These are phyloP conservation scores for Tilletiopsis washingtonensis DNA, from an alignment of 1,284 basidiomycete genomes.

Conservation along the genomic window DNA sequence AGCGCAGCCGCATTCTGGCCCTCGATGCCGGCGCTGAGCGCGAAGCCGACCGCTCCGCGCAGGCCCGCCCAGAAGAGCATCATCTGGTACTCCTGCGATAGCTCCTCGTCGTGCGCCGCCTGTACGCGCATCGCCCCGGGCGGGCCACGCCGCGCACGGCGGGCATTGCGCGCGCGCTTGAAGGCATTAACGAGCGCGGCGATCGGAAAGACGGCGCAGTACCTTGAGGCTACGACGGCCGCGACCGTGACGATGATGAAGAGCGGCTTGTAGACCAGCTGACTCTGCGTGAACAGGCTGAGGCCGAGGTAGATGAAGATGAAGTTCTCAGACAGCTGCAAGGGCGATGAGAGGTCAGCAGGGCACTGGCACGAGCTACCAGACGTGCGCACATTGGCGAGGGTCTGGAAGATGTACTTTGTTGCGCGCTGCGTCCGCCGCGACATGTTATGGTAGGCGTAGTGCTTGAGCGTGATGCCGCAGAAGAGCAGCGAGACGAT, in stretches of 20 bases:
- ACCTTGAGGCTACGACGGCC: slow-evolving; percentile 86
- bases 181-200: slow-evolving; percentile 84
- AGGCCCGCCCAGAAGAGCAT: slow-evolving; percentile 95
- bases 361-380: background rate
- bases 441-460: slow-evolving; percentile 99
- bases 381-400: slow-evolving; percentile 28
- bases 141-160: slow-evolving; percentile 16
- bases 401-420: slow-evolving; percentile 62
- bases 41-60: slow-evolving; percentile 91
- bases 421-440: slow-evolving; percentile 83
- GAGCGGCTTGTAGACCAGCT: slow-evolving; percentile 86
- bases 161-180: slow-evolving; percentile 73
- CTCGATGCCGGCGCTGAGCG: slow-evolving; percentile 87
- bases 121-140: slow-evolving; percentile 19
- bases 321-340: slow-evolving; percentile 90
- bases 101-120: slow-evolving; percentile 20
- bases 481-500: slow-evolving; percentile 98
- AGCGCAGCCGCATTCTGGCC: slow-evolving; percentile 83
- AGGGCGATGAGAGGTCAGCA: background rate
- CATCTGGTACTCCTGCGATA: slow-evolving; percentile 44
- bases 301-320: slow-evolving; percentile 99
- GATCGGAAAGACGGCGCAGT: slow-evolving; percentile 93
- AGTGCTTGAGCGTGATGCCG: slow-evolving; percentile 97
- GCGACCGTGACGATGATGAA: slow-evolving; percentile 64
- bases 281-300: slow-evolving; percentile 81